phyloP scores from a whole-genome alignment of 2,329 filamentous ascomycete species.

The Ophiocordyceps sinensis region DNA sequence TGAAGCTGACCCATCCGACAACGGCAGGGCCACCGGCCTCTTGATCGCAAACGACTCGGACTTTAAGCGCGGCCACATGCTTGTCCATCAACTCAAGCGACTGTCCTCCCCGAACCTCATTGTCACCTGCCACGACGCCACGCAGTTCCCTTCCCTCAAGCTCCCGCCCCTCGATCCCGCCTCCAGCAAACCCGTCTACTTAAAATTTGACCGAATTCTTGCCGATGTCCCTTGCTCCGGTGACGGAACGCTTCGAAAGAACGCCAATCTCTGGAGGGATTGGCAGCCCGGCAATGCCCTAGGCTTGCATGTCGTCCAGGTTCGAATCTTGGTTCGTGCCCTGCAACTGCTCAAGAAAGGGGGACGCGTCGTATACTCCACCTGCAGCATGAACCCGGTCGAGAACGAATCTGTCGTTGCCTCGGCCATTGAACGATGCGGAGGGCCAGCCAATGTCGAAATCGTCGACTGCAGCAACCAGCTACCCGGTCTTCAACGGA shows the following conservation, averaged over 20 bases:
- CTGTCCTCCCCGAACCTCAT: constrained; percentile 92
- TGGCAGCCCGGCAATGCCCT: constrained; percentile 82
- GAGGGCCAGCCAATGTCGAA: constrained; percentile 65
- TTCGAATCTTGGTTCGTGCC: constrained; percentile 78
- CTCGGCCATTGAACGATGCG: constrained; percentile 78
- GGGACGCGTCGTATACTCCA: constrained; percentile 91
- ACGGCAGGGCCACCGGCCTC: constrained; percentile 78
- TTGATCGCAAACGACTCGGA: constrained; percentile 93
- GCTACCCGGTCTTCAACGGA: constrained; percentile 63
- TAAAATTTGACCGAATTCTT: constrained; percentile 93
- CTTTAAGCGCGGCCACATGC: constrained; percentile 92
- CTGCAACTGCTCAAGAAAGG: constrained; percentile 94
- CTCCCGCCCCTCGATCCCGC: constrained; percentile 47
- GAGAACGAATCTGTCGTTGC: constrained; percentile 92
- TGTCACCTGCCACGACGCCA: constrained; percentile 96
- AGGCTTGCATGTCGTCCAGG: constrained; percentile 75
- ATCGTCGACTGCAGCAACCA: constrained; percentile 72
- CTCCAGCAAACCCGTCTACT: constrained; percentile 48
- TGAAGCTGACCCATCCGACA: constrained; percentile 49
- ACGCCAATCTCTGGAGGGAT: constrained; percentile 84
- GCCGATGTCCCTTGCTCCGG: constrained; percentile 96
- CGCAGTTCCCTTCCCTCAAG: constrained; percentile 83
- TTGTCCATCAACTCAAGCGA: constrained; percentile 95
- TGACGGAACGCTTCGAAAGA: constrained; percentile 89
- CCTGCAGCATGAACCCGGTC: constrained; percentile 96